phyloP scores from a whole-genome alignment of 225 moss, liverwort and hornwort species.

The Marchantia polymorpha region DNA sequence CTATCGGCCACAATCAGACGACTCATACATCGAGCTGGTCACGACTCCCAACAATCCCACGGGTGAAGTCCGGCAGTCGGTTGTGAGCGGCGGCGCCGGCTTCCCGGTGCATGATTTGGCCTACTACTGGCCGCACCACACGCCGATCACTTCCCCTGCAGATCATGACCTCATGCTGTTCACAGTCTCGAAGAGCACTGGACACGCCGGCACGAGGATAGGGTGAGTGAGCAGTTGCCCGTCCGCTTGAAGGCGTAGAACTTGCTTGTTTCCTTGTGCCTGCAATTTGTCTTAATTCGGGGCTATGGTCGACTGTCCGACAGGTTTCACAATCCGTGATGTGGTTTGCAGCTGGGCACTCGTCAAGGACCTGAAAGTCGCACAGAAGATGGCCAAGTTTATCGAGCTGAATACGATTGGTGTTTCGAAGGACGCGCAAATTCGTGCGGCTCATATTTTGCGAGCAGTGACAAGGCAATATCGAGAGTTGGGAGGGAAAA shows the following conservation, averaged over 20 bases:
- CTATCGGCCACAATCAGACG: conserved; percentile 45
- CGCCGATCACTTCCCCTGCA: conserved; percentile 66
- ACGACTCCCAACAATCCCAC: conserved; percentile 93
- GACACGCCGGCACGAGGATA: conserved; percentile 94
- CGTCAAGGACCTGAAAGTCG: conserved; percentile 66
- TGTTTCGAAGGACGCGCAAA: conserved; percentile 87
- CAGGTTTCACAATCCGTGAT: not conserved
- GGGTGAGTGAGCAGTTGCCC: conserved; percentile 45
- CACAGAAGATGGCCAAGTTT: conserved; percentile 73
- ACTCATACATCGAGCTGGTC: conserved; percentile 81
- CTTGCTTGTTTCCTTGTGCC: no score
- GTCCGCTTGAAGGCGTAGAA: no score
- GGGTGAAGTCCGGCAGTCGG: conserved; percentile 63
- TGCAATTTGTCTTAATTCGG: no score
- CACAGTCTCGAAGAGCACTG: conserved; percentile 89
- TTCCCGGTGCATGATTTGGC: conserved; percentile 83
- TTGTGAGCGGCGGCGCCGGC: conserved; percentile 71
- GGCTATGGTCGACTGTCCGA: no score
- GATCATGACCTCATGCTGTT: conserved; percentile 86
- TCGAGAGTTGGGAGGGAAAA: conserved; percentile 10
- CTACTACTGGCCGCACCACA: conserved; percentile 96
- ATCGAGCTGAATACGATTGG: conserved; percentile 81
- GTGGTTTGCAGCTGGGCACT: conserved; percentile 73
- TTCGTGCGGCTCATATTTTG: conserved; percentile 69
- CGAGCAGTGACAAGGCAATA: conserved; percentile 60